phyloP scores from a whole-genome alignment of 2,329 filamentous ascomycete genomes.

The Nothomitra cinnamomea region DNA sequence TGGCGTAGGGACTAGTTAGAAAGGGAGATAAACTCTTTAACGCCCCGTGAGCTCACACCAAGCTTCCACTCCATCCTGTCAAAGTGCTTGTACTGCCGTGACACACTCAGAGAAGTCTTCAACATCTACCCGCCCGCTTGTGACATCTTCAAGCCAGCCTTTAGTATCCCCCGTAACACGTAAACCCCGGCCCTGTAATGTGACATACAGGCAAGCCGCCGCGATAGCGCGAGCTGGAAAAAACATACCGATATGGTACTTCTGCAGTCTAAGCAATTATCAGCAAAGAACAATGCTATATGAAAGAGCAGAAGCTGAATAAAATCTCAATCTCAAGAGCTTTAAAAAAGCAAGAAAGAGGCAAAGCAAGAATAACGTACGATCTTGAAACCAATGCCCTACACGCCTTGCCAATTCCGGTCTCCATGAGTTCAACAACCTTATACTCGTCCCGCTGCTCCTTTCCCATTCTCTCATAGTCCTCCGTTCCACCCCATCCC shows the following conservation, averaged over 20 bases:
- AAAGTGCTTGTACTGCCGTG: background rate
- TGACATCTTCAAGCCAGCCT: conserved; percentile 9
- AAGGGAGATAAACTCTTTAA: too few species aligned
- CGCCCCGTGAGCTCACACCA: background rate
- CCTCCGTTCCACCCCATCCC: conserved; percentile 8
- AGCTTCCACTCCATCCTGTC: background rate
- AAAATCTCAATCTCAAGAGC: conserved; percentile 7
- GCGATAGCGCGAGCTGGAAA: conserved; percentile 18
- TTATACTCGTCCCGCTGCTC: conserved; percentile 17
- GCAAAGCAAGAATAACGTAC: conserved; percentile 11
- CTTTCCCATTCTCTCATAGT: conserved; percentile 10
- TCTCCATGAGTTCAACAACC: conserved; percentile 14
- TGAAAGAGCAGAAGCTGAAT: background rate
- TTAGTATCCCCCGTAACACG: background rate
- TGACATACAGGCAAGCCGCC: conserved; percentile 13
- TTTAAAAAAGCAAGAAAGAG: conserved; percentile 4
- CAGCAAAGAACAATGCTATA: background rate
- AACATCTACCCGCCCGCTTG: conserved; percentile 7
- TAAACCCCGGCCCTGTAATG: conserved; percentile 5
- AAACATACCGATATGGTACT: conserved; percentile 16
- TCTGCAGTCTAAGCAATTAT: conserved; percentile 11
- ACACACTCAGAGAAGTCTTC: conserved; percentile 10
- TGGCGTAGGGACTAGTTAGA: too few species aligned
- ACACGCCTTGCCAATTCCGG: conserved; percentile 14
- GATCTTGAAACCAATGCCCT: conserved; percentile 10